A percentile compares a stretch with the other conserved stretches of the same genome.
These are phyloP conservation scores for Stachybotrys chlorohalonatus DNA, from an alignment of 2,329 filamentous ascomycete species.

Conservation along the genomic window DNA sequence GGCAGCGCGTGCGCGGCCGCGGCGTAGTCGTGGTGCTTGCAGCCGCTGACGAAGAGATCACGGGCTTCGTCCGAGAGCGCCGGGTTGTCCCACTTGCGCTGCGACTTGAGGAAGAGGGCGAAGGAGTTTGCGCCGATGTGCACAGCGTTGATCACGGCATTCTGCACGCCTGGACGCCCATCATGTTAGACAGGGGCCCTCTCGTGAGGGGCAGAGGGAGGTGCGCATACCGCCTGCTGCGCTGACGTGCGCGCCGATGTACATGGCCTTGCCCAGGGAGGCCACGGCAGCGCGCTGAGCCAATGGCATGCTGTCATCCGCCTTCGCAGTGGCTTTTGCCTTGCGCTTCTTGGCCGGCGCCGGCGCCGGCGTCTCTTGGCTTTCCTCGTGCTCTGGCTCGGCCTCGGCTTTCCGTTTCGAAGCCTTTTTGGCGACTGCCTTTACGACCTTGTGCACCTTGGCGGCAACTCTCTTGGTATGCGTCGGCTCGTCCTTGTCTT, in stretches of 20 bases:
- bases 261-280: slow-evolving; percentile 61
- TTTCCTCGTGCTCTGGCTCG: slow-evolving; percentile 1
- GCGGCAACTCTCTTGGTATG: slow-evolving; percentile 10
- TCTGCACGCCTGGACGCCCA: slow-evolving; percentile 65
- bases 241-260: slow-evolving; percentile 88
- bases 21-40: slow-evolving; percentile 63
- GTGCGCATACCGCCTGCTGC: slow-evolving; percentile 63
- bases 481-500: slow-evolving; percentile 12
- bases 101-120: slow-evolving; percentile 90
- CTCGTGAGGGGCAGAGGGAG: too few species aligned
- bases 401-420: slow-evolving; percentile 17
- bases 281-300: slow-evolving; percentile 55
- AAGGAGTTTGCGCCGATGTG: slow-evolving; percentile 89
- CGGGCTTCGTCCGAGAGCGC: slow-evolving; percentile 60
- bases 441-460: slow-evolving; percentile 11
- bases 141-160: slow-evolving; percentile 67
- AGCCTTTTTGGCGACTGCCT: slow-evolving; percentile 7
- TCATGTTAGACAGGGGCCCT: too few species aligned
- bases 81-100: slow-evolving; percentile 88
- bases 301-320: slow-evolving; percentile 48
- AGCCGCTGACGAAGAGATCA: slow-evolving; percentile 59
- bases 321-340: slow-evolving; percentile 25
- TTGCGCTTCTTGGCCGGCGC: slow-evolving; percentile 28
- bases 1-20: slow-evolving; percentile 68
- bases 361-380: slow-evolving; percentile 10